phyloP scores from a whole-genome alignment of 192 early-diverging fungal genomes.

The Endogone sp. region DNA sequence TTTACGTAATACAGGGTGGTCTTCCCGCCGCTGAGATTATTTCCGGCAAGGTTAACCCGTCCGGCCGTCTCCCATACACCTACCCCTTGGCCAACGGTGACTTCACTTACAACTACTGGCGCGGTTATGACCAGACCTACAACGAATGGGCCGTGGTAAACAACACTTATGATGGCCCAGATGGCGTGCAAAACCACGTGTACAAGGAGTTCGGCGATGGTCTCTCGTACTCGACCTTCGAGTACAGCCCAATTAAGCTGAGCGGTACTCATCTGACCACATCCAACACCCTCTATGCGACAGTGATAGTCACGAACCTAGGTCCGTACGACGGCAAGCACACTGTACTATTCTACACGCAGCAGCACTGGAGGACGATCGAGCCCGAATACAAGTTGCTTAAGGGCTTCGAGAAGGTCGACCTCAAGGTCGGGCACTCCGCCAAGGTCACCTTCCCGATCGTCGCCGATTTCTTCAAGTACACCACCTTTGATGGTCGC shows the following conservation, averaged over 20 bases:
- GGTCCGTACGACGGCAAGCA: slow-evolving; percentile 39
- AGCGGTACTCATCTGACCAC: not conserved
- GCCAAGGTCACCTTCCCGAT: slow-evolving; percentile 37
- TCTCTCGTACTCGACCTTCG: slow-evolving; percentile 37
- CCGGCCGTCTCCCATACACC: slow-evolving; percentile 46
- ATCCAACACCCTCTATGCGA: slow-evolving; percentile 24
- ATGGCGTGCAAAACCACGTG: slow-evolving; percentile 23
- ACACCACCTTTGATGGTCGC: slow-evolving; percentile 13
- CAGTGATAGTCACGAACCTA: slow-evolving; percentile 31
- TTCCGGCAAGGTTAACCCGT: slow-evolving; percentile 45
- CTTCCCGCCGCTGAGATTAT: slow-evolving; percentile 48
- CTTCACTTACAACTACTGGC: slow-evolving; percentile 22
- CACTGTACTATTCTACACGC: slow-evolving; percentile 44
- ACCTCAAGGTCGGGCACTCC: slow-evolving; percentile 31
- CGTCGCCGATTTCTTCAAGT: slow-evolving; percentile 20
- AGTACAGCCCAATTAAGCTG: slow-evolving; percentile 34
- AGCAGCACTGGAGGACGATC: slow-evolving; percentile 38
- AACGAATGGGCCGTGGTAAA: slow-evolving; percentile 32
- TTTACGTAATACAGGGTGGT: slow-evolving; percentile 15
- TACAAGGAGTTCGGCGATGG: slow-evolving; percentile 36
- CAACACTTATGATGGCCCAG: slow-evolving; percentile 40
- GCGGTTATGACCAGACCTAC: slow-evolving; percentile 27
- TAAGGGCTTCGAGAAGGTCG: slow-evolving; percentile 43
- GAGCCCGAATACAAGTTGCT: slow-evolving; percentile 42
- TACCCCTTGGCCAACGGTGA: slow-evolving; percentile 39